Evolutionary conservation across 768 basidiomycete genomes (phyloP).

Genomic region (Leccinum obscurum): DNA sequence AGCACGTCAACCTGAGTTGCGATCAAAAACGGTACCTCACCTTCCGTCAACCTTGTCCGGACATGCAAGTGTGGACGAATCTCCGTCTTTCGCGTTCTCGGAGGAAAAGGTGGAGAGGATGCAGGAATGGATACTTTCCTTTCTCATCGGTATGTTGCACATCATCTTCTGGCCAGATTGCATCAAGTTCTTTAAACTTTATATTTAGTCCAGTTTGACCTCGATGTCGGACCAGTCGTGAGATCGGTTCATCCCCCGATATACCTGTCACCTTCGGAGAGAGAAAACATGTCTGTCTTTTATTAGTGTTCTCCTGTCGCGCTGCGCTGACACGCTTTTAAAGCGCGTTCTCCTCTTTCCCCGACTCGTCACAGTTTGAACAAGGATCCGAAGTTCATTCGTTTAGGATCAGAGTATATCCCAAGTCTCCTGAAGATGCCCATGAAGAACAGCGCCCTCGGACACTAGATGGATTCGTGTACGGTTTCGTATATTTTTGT

Average conservation of each 20-base stretch:
- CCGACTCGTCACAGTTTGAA: constrained; percentile 83
- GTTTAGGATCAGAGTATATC: constrained; percentile 73
- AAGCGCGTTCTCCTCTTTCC: constrained; percentile 91
- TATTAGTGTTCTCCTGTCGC: background rate
- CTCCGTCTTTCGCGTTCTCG: constrained; percentile 48
- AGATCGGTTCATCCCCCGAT: constrained; percentile 68
- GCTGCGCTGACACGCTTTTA: constrained; percentile 7
- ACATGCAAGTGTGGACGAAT: constrained; percentile 35
- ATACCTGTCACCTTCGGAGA: constrained; percentile 62
- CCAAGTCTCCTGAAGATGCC: constrained; percentile 16
- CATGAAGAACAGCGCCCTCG: constrained; percentile 35
- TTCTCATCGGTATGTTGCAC: constrained; percentile 60
- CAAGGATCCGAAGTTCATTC: constrained; percentile 85
- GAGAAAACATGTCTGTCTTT: constrained; percentile 71
- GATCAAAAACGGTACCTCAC: constrained; percentile 49
- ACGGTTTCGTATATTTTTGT: constrained; percentile 77
- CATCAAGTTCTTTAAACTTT: background rate
- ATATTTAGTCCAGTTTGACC: constrained; percentile 77
- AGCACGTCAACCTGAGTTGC: constrained; percentile 33
- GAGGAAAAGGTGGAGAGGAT: constrained; percentile 48
- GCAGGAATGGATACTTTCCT: constrained; percentile 65
- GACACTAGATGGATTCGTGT: constrained; percentile 64
- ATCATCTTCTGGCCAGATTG: background rate
- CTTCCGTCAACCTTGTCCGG: constrained; percentile 33
- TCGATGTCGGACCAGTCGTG: constrained; percentile 83